phyloP scores from a whole-genome alignment of 2,329 filamentous ascomycete species.

The Botrytis deweyae region DNA sequence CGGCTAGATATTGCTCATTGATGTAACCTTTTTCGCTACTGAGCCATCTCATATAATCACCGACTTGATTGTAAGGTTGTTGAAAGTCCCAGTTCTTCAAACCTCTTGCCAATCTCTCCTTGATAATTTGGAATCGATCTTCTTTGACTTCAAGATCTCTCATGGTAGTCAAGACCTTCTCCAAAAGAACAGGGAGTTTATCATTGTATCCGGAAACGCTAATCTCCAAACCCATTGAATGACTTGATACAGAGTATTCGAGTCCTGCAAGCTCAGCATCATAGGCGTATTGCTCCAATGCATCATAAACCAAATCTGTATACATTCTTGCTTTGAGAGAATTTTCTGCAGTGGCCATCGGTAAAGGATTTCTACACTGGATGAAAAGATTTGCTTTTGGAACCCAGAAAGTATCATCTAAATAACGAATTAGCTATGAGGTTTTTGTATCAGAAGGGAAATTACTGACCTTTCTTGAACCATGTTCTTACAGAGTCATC shows the following conservation, averaged over 20 bases:
- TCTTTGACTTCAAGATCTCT: constrained; percentile 78
- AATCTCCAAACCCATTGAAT: constrained; percentile 71
- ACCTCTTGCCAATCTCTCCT: constrained; percentile 73
- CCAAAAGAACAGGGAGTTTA: constrained; percentile 85
- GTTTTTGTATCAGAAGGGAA: neutral
- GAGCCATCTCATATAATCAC: constrained; percentile 78
- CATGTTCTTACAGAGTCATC: constrained; percentile 79
- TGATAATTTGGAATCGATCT: constrained; percentile 89
- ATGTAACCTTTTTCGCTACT: constrained; percentile 74
- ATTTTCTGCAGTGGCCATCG: constrained; percentile 76
- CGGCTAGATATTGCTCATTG: constrained; percentile 75
- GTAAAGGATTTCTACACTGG: constrained; percentile 74
- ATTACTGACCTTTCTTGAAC: constrained; percentile 72
- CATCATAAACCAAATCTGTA: constrained; percentile 82
- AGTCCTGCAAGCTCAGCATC: constrained; percentile 92
- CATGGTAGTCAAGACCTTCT: constrained; percentile 84
- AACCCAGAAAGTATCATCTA: constrained; percentile 94
- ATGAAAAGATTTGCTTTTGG: constrained; percentile 88
- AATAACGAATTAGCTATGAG: neutral
- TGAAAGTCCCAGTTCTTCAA: constrained; percentile 86
- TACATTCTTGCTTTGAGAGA: constrained; percentile 77
- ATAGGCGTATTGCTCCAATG: constrained; percentile 89
- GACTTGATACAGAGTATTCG: constrained; percentile 74
- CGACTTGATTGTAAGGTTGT: constrained; percentile 86
- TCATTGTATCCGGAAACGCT: constrained; percentile 92